Percentiles rank a stretch among this genome's conserved stretches.
Conservation (phyloP, 352 stramenopile genomes). For the Elongisporangium undulatum region DNA sequence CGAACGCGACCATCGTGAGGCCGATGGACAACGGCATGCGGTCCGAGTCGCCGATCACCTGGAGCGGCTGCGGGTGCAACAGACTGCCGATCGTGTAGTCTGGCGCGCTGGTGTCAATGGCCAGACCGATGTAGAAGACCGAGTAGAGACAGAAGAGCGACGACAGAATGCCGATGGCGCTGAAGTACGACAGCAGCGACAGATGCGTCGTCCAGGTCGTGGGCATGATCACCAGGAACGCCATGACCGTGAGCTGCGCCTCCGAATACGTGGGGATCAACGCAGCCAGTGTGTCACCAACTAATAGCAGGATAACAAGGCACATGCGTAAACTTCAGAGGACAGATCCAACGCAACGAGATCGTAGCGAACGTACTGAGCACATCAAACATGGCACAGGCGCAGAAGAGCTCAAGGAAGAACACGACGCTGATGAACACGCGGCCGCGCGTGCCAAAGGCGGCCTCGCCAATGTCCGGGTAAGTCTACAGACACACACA, state of each 20-base stretch:
- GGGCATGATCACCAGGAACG: conserved; percentile 70
- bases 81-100: conserved; percentile 53
- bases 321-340: conserved; percentile 1
- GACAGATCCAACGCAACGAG: not conserved
- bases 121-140: conserved; percentile 72
- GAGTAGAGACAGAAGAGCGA: conserved; percentile 76
- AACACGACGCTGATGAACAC: conserved; percentile 77
- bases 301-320: conserved; percentile 17
- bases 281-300: conserved; percentile 70
- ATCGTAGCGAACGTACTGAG: conserved; percentile 40
- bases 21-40: conserved; percentile 77
- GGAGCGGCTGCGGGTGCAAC: conserved; percentile 46
- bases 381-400: conserved; percentile 76
- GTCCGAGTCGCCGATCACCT: conserved; percentile 59
- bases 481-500: conserved; percentile 36
- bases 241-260: conserved; percentile 58
- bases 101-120: conserved; percentile 33
- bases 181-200: conserved; percentile 82
- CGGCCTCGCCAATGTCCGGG: conserved; percentile 77
- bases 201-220: conserved; percentile 80
- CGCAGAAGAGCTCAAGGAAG: conserved; percentile 73
- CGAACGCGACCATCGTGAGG: conserved; percentile 85
- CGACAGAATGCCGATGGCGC: conserved; percentile 79
- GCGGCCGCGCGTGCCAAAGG: conserved; percentile 65
- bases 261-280: conserved; percentile 62